Percentiles rank a stretch among this genome's conserved stretches.
phyloP scores from a whole-genome alignment of 495 filamentous ascomycete genomes.

The Amorphotheca resinae region DNA sequence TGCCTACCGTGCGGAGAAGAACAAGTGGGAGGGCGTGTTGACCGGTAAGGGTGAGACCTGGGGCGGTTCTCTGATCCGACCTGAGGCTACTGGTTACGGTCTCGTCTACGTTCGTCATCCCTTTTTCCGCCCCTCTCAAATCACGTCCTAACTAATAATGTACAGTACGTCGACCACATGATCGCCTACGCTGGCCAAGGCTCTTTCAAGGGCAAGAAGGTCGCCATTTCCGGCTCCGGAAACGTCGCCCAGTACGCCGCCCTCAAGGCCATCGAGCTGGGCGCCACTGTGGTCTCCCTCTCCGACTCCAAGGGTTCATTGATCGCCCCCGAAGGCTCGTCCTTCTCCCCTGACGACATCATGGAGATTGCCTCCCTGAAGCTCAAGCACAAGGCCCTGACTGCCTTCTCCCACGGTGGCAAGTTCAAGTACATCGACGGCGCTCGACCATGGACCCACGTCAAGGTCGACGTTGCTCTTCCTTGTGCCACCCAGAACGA shows the following conservation, averaged over 20 bases:
- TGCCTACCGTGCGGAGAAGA: slow-evolving; percentile 78
- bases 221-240: slow-evolving; percentile 92
- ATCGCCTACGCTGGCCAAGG: slow-evolving; percentile 80
- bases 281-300: slow-evolving; percentile 82
- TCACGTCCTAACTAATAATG: slow-evolving; percentile 5
- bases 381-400: slow-evolving; percentile 72
- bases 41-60: slow-evolving; percentile 90
- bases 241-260: slow-evolving; percentile 98
- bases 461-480: slow-evolving; percentile 82
- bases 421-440: slow-evolving; percentile 83
- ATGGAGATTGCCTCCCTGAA: slow-evolving; percentile 68
- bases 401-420: slow-evolving; percentile 38
- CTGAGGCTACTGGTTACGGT: slow-evolving; percentile 94
- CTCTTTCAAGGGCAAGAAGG: slow-evolving; percentile 79
- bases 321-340: slow-evolving; percentile 49
- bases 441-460: slow-evolving; percentile 81
- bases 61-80: slow-evolving; percentile 90
- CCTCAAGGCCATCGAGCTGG: slow-evolving; percentile 92
- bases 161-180: slow-evolving; percentile 86
- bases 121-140: slow-evolving; percentile 12
- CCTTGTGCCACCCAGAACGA: slow-evolving; percentile 97
- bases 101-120: slow-evolving; percentile 55
- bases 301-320: slow-evolving; percentile 85
- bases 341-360: slow-evolving; percentile 70
- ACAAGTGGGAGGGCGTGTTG: slow-evolving; percentile 88